Evolutionary conservation across 805 yeast genomes (phyloP).

Genomic region (Naumovozyma dairenensis): DNA sequence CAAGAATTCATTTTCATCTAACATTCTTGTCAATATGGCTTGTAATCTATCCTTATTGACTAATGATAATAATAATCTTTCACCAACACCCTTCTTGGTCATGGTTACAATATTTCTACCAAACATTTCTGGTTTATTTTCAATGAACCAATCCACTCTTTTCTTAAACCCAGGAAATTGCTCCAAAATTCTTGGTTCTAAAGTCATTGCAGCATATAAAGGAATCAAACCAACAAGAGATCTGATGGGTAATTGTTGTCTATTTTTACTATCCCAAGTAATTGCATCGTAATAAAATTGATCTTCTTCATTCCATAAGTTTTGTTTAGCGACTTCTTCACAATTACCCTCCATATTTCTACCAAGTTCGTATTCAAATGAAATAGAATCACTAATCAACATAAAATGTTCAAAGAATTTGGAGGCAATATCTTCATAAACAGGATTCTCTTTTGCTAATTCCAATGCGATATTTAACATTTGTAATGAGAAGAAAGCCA

Average conservation of each 20-base stretch:
- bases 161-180: conserved; percentile 76
- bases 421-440: conserved; percentile 87
- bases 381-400: conserved; percentile 90
- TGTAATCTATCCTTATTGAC: conserved; percentile 72
- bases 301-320: conserved; percentile 85
- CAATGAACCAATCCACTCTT: conserved; percentile 75
- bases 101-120: conserved; percentile 84
- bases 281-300: conserved; percentile 87
- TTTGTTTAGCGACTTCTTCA: conserved; percentile 40
- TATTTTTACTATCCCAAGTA: conserved; percentile 61
- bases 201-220: conserved; percentile 75
- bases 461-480: conserved; percentile 91
- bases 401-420: conserved; percentile 90
- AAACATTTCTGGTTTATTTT: conserved; percentile 59
- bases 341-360: conserved; percentile 30
- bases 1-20: conserved; percentile 79
- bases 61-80: conserved; percentile 66
- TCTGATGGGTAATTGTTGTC: conserved; percentile 70
- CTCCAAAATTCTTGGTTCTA: conserved; percentile 74
- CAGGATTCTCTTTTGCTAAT: conserved; percentile 74
- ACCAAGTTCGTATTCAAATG: conserved; percentile 36
- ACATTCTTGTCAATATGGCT: conserved; percentile 66
- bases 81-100: conserved; percentile 71
- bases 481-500: conserved; percentile 84
- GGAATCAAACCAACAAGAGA: conserved; percentile 91